Base-by-base conservation (phyloP, 108 stramenopile genomes). In the Halocafeteria seosinensis region DNA sequence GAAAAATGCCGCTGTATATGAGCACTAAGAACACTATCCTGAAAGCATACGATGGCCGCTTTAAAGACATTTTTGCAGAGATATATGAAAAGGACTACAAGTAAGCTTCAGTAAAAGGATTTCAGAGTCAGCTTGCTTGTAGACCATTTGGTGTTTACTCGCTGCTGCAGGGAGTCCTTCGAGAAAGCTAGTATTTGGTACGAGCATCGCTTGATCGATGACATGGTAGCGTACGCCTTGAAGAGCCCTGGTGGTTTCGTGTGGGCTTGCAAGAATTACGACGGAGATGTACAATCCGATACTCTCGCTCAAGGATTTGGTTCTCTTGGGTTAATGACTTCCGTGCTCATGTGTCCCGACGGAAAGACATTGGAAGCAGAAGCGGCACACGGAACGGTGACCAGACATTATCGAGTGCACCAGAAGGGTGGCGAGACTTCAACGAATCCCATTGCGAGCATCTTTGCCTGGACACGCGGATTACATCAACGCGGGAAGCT, bases 1-100 rank as follows among this genome's bases (percentile, higher is more conserved):
- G 42, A 17, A 9, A 9, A 12, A 59, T 59, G 74, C 72, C 73
- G 17, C 53, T 73, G 34, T 75, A 73, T 65, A 33, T 75, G 9
- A 69, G 67, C 52, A 75, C 74, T 30, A 75, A 75, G 74, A 75
- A 75, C 68, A 75, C 74, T 8, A 75, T 75, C 68, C 74, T 75
- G 37, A 75, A 75, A 73, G 64, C 62, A 9, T 64, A 69, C 62
- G 68, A 69, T 57, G 68, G 68, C 36, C 42, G 61, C 23, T 68
- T 62, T 27, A 60, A 75, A 64, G 74, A 75, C 72, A 73, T 75
- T 66, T 75, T 75, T 65, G 68, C 72, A 26, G 74, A 73, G 64
- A 71, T 75, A 36, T 75, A 75, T 65, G 74, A 73, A 55, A 62
- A 69, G 26, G 72, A 75, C 37, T 75, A 70, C 72, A 73, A 75